These are phyloP conservation scores for Pythium monospermum DNA, from an alignment of 352 stramenopile species.

Conservation along the genomic window DNA sequence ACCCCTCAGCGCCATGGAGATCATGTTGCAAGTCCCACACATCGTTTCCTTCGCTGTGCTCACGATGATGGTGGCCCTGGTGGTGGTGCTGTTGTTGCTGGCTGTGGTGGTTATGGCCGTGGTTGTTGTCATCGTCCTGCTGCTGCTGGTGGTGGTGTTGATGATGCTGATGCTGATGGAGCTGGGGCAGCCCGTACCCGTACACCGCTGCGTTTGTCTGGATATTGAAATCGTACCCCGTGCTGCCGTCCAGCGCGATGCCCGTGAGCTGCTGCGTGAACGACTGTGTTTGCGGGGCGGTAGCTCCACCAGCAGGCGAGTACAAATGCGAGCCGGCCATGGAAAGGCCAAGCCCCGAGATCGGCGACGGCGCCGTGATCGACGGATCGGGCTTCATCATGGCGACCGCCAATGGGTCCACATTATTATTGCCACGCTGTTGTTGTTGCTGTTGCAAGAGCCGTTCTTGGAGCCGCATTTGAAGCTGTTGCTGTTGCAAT, in stretches of 20 bases:
- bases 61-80: constrained; percentile 14
- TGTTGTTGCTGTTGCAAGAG: constrained; percentile 23
- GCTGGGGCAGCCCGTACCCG: constrained; percentile 15
- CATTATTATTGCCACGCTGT: constrained; percentile 8
- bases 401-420: constrained; percentile 2
- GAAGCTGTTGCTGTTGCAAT: constrained; percentile 55
- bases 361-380: constrained; percentile 10
- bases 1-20: constrained; percentile 14
- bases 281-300: constrained; percentile 8
- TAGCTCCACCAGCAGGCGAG: constrained; percentile 6
- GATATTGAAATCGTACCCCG: constrained; percentile 24
- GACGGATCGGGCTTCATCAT: constrained; percentile 27
- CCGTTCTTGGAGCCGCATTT: constrained; percentile 31
- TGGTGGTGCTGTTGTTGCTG: constrained; percentile 17
- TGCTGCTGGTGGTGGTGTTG: constrained; percentile 22
- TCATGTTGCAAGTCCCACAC: constrained; percentile 22
- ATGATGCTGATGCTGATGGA: constrained; percentile 17
- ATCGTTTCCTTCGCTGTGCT: constrained; percentile 25
- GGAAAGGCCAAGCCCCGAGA: constrained; percentile 17
- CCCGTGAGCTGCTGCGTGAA: constrained; percentile 23
- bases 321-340: constrained; percentile 24
- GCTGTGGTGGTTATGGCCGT: constrained; percentile 4
- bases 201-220: constrained; percentile 10
- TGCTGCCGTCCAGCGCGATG: constrained; percentile 8
- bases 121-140: constrained; percentile 4